Percentiles rank a stretch among this genome's conserved stretches.
phyloP scores from a whole-genome alignment of 177 flowering plant genomes.

The Viscum album region DNA sequence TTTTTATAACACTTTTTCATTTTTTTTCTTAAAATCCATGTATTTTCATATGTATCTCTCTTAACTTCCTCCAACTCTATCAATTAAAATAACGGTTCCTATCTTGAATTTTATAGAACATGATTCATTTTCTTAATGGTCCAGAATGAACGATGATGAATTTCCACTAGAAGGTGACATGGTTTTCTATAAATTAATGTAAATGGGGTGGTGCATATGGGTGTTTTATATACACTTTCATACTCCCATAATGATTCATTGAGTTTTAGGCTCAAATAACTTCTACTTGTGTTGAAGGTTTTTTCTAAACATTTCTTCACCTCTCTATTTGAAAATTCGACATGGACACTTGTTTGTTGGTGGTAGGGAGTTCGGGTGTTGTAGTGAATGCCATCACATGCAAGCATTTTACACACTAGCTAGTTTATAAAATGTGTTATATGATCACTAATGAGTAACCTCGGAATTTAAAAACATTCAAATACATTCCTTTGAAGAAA shows the following conservation, averaged over 20 bases:
- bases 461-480: not conserved
- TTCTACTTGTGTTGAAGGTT: not conserved
- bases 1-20: not conserved
- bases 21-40: not conserved
- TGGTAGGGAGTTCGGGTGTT: not conserved
- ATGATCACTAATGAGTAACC: not conserved
- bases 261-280: not conserved
- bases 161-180: not conserved
- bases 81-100: not conserved
- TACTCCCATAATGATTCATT: not conserved
- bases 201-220: not conserved
- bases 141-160: conserved; percentile 1
- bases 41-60: not conserved
- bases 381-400: not conserved
- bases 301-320: not conserved
- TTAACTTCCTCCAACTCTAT: not conserved
- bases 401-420: not conserved
- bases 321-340: not conserved
- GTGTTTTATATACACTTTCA: not conserved
- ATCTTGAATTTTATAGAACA: not conserved
- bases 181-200: not conserved
- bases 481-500: not conserved
- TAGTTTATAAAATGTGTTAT: not conserved
- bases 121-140: not conserved
- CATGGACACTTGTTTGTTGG: not conserved